Base-by-base conservation (phyloP, 1,284 basidiomycete genomes). In the Ustilago xerochloae region DNA sequence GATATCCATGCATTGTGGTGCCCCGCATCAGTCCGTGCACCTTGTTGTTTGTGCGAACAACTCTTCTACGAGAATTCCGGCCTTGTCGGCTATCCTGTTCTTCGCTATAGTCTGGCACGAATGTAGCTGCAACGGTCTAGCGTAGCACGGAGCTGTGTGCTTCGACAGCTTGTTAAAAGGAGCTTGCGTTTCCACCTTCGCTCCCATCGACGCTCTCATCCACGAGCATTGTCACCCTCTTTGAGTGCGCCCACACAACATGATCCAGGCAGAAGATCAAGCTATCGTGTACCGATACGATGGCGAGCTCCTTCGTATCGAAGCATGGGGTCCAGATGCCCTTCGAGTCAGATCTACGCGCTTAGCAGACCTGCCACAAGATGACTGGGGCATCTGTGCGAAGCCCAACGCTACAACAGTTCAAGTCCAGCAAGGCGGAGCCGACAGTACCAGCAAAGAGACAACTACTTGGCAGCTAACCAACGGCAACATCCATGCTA, bases 271-370 rank as follows among this genome's bases (percentile, higher is more conserved):
- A 9, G 16, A 55, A 20, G 52, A 56, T 2, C 18, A 50, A 4
- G 36, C 26, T 0, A 36, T 69, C 16, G 29, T 49, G n/a, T 59
- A 63, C 30, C 46, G 56, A 22, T 47, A 54, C 47, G 66, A 58
- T 10, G 36, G 45, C 33, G 66, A 69, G 32, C 48, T 33, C 1
- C 33, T 69, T 4, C 39, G 26, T 0, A 50, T 69, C 58, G 66
- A 69, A 29, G 66, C 66, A 7, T 69, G 60, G 66, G 59, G 59
- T 3, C 50, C 54, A n/a, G 50, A 69, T 18, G 66, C 66, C 3
- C 2, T 69, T 7, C 41, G 66, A 18, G 49, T 69, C 9, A 12
- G 66, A 2, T 50, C 50, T 4, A 62, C 59, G 0, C 54, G 33
- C 1, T 26, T 24, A 15, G 26, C 49, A 3, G n/a, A 20, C 22